Base-by-base conservation (phyloP, 2,329 filamentous ascomycete genomes). In the Diaporthe vaccinii region DNA sequence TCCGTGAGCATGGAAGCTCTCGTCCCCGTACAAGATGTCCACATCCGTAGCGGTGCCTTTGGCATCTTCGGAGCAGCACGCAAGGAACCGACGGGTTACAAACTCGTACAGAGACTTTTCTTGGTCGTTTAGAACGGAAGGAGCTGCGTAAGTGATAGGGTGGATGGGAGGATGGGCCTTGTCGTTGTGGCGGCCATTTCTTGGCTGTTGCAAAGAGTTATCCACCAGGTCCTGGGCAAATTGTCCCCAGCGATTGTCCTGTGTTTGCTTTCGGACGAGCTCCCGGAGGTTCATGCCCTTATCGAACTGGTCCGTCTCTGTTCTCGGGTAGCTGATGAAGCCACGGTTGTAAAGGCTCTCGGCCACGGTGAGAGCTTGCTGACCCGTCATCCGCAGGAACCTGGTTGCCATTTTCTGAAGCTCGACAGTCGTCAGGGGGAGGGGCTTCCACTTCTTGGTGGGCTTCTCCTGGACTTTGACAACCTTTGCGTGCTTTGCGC, bases 141-240 rank as follows among this genome's bases (percentile, higher is more conserved):
- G 89, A 1, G 90, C 89, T 8, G 93, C 95, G 81, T 94, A 97
- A n/a, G 94, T 94, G 76, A 99, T 93, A 0, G 97, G 97, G 80
- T 99, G 97, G 76, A 99, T 99, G 0, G 97, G 97, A 36, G 97
- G 97, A 84, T 99, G 97, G 0, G 97, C 97, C 84, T 98, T 97
- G 84, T 99, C 97, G 83, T 99, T 98, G 82, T 98, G 92, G 72
- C 92, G 90, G 5, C 97, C 97, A 78, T 93, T 90, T 57, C 96
- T 92, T 25, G 97, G 97, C 78, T 94, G 93, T 62, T 91, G 91
- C 82, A 98, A 98, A 12, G 88, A 93, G 4, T 95, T 95, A 77
- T 93, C 88, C 41, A 94, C 86, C 14, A 98, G 88, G 25, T 88
- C 88, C 82, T 93, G 93, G 5, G 96, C 95, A 83, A 96, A 98